Evolutionary conservation across 192 early-diverging fungal species (phyloP).

Genomic region (Dissophora globulifera): DNA sequence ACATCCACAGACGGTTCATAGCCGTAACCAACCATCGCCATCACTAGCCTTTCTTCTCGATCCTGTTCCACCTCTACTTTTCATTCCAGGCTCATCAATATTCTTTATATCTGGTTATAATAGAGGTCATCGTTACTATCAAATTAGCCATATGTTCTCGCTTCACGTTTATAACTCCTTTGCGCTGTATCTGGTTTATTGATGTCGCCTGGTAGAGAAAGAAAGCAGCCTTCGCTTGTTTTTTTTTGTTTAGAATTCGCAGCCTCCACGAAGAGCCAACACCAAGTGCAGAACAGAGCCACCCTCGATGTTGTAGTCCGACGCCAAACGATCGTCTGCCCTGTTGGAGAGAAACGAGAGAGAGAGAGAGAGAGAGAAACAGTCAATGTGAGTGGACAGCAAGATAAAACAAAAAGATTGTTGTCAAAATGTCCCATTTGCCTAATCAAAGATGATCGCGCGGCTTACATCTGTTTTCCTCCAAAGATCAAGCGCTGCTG

Average conservation of each 20-base stretch:
- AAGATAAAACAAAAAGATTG: background rate
- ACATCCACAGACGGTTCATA: no score
- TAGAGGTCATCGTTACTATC: no score
- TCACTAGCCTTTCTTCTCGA: no score
- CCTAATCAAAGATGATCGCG: background rate
- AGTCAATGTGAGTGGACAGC: no score
- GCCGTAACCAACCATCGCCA: no score
- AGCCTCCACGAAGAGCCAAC: conserved; percentile 92
- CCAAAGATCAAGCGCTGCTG: conserved; percentile 96
- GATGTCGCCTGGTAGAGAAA: background rate
- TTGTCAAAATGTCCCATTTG: background rate
- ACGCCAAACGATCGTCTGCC: conserved; percentile 80
- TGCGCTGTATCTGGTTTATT: no score
- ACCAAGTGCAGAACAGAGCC: conserved; percentile 94
- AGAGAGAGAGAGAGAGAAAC: background rate
- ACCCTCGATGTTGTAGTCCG: conserved; percentile 76
- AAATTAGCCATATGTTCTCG: no score
- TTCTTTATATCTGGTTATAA: no score
- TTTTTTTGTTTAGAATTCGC: conserved; percentile 13
- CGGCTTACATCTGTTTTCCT: conserved; percentile 92
- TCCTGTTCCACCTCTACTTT: no score
- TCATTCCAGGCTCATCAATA: no score
- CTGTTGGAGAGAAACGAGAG: conserved; percentile 52
- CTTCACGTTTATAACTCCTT: no score
- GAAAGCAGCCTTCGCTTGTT: no score